Base-by-base conservation (phyloP, 352 stramenopile species). In the Globisporangium mamillatum region DNA sequence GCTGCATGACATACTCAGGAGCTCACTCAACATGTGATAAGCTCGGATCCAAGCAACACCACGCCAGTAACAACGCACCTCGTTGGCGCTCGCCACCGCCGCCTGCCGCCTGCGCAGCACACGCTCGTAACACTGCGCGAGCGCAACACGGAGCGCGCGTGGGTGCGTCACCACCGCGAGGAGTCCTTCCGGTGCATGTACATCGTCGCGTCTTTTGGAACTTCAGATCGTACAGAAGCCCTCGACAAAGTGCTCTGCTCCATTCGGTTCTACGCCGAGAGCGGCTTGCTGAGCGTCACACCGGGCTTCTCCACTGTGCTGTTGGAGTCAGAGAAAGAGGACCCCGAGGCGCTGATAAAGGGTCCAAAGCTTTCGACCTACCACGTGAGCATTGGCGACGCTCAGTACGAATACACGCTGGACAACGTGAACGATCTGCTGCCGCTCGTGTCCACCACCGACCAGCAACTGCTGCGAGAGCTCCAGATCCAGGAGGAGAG, bases 161-260 rank as follows among this genome's bases (percentile, higher is more conserved):
- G 62, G 75, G 66, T 75, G 36, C 81, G 81, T n/a, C 53, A 64
- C 1, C 80, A 83, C 46, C 82, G 82, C 9, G 85, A 91, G 46
- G 75, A 88, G 59, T 67, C 70, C 48, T 81, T 82, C 55, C 77
- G 76, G 25, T 69, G 79, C n/a, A 93, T 93, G 85, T 79, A 91
- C 63, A 59, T 93, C 27, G 77, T 88, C 55, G 75, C 83, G 5
- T 67, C 66, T 3, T 63, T 91, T 3, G 41, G 44, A 5, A 69
- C 22, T 25, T 1, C 16, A 54, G 29, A 12, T 10, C 44, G 10
- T n/a, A 81, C 57, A 44, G 14, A 36, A 7, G 27, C 62, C 2
- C 63, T 79, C 4, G 76, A 89, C 20, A 32, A 78, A 16, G 60
- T 88, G 5, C 69, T 93, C 7, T 79, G 77, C 48, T 80, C 80